Conservation (phyloP, 2,329 filamentous ascomycete species). For the Trichoderma semiorbis region DNA sequence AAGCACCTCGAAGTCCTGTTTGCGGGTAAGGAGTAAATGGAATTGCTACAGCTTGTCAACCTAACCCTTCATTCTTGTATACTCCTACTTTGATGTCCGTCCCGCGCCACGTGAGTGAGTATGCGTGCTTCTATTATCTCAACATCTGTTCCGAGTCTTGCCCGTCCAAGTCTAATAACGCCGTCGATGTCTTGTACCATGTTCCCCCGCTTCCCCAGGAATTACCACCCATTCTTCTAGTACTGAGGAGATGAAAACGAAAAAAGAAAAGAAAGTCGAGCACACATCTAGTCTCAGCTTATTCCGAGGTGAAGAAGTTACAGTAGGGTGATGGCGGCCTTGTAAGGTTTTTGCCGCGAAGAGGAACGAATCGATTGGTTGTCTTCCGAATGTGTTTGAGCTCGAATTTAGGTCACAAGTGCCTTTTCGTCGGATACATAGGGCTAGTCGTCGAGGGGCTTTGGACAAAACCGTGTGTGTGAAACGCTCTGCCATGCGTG, state of each 20-base stretch:
- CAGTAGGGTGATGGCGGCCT: background rate
- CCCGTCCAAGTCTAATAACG: background rate
- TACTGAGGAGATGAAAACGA: background rate
- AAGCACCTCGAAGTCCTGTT: background rate
- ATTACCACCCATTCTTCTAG: background rate
- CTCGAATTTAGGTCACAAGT: background rate
- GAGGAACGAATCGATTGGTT: background rate
- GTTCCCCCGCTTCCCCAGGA: background rate
- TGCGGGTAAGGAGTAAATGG: background rate
- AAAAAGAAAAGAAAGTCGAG: background rate
- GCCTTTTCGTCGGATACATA: background rate
- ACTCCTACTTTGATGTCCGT: background rate
- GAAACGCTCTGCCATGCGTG: background rate
- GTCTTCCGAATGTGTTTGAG: background rate
- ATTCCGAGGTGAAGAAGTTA: background rate
- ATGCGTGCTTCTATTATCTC: background rate
- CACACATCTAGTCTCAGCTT: background rate
- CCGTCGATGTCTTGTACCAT: background rate
- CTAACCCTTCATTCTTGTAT: background rate
- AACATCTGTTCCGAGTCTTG: background rate
- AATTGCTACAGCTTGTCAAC: background rate
- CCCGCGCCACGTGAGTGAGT: background rate
- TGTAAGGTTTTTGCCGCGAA: background rate
- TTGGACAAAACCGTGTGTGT: background rate
- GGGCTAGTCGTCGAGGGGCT: too few species aligned